Base-by-base conservation (phyloP, 192 early-diverging fungal genomes). In the Dispira parvispora region DNA sequence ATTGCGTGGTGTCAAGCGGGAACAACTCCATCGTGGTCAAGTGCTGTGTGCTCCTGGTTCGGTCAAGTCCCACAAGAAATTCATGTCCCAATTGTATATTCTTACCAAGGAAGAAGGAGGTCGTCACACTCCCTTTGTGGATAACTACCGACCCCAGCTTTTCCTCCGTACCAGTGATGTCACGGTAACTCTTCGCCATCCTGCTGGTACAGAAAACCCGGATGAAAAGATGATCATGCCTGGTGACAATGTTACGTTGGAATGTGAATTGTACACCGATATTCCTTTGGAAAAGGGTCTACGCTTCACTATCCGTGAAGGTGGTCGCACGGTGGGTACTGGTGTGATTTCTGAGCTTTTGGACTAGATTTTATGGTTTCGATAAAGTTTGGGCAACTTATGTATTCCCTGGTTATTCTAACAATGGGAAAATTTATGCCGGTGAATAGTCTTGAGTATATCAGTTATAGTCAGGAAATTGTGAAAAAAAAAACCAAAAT, bases 81-180 rank as follows among this genome's bases (percentile, higher is more conserved):
- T 99, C 77, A 65, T 86, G 46, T 84, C 94, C 23, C 88, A 90
- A 69, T 71, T 96, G 32, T 99, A 99, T 71, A 80, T 96, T 46
- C 85, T 99, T 64, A 92, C 90, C 69, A 93, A 93, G 81, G 96
- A 96, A 43, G 94, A 99, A 76, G 94, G 94, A 70, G 96, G 96
- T 64, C 88, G 96, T 53, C 94, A 99, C 75, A 96, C 96, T 66
- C 88, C 88, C 45, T 99, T 99, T 71, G 82, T 89, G 21, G 87
- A 94, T 75, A 94, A 96, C 84, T 99, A 99, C 84, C 80, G 88
- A 56, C 96, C 94, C 21, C 91, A 95, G 71, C 75, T 99, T 78
- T 96, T 89, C 73, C 81, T 94, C 63, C 88, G 92, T 54, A 96
- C 96, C n/a, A 83, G 88, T 64, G 96, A 99, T 73, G 87, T 96